These are phyloP conservation scores for Neurospora crassa DNA, from an alignment of 2,329 filamentous ascomycete species.

Conservation along the genomic window DNA sequence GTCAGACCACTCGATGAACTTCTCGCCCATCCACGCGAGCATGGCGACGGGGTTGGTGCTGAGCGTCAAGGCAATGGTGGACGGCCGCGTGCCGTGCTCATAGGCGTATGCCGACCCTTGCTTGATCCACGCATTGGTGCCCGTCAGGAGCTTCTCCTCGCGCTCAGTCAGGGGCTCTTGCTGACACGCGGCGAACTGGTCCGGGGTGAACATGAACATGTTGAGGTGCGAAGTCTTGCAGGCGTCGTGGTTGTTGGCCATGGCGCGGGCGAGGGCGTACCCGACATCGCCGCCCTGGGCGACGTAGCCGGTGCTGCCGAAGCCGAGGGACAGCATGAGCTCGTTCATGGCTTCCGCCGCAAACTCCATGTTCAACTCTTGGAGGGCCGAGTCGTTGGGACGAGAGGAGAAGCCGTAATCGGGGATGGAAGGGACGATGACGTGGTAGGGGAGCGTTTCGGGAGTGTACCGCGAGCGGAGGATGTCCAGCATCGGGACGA, in stretches of 20 bases:
- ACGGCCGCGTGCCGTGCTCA: slow-evolving; percentile 44
- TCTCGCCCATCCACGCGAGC: slow-evolving; percentile 35
- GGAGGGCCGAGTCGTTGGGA: slow-evolving; percentile 29
- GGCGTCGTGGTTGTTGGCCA: slow-evolving; percentile 31
- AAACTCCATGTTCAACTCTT: slow-evolving; percentile 29
- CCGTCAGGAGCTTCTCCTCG: slow-evolving; percentile 29
- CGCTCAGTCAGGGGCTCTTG: slow-evolving; percentile 11
- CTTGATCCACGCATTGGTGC: slow-evolving; percentile 27
- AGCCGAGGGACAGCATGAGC: slow-evolving; percentile 44
- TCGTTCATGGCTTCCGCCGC: slow-evolving; percentile 37
- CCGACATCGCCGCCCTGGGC: slow-evolving; percentile 50
- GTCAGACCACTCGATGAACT: slow-evolving; percentile 13
- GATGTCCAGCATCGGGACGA: slow-evolving; percentile 39
- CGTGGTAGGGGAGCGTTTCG: slow-evolving; percentile 43
- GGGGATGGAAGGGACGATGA: slow-evolving; percentile 46
- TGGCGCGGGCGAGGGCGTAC: slow-evolving; percentile 29
- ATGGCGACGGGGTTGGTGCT: slow-evolving; percentile 44
- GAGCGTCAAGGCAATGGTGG: slow-evolving; percentile 46
- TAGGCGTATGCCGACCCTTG: slow-evolving; percentile 39
- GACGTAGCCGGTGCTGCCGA: slow-evolving; percentile 37
- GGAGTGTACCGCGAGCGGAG: slow-evolving; percentile 39
- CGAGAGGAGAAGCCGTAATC: slow-evolving; percentile 41
- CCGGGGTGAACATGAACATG: slow-evolving; percentile 8
- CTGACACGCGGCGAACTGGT: slow-evolving; percentile 10
- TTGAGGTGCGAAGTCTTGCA: slow-evolving; percentile 35